A percentile compares a stretch with the other conserved stretches of the same genome.
Evolutionary conservation across 2,329 filamentous ascomycete genomes (phyloP).

Genomic region (Periconia sp.): DNA sequence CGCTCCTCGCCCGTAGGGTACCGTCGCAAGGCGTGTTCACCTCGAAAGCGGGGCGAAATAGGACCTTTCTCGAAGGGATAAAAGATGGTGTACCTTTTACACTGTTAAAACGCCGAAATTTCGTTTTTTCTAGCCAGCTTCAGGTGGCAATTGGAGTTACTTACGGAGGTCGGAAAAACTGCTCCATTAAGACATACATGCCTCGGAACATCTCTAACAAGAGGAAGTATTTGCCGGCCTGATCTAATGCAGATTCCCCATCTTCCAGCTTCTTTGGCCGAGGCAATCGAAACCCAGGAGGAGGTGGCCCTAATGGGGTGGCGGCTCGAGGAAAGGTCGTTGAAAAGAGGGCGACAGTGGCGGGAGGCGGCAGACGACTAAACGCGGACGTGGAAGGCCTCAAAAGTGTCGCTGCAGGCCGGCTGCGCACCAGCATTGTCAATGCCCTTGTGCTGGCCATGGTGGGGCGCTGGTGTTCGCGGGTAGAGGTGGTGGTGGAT

Average conservation of each 20-base stretch:
- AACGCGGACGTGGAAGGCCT: slow-evolving; percentile 34
- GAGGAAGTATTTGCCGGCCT: slow-evolving; percentile 90
- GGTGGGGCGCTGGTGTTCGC: slow-evolving; percentile 32
- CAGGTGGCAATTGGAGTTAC: slow-evolving; percentile 48
- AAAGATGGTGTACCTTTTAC: slow-evolving; percentile 86
- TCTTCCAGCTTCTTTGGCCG: slow-evolving; percentile 78
- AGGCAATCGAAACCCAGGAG: slow-evolving; percentile 77
- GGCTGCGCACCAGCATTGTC: slow-evolving; percentile 50
- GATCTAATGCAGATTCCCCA: slow-evolving; percentile 76
- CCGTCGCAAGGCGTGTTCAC: slow-evolving; percentile 92
- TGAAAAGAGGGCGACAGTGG: slow-evolving; percentile 62
- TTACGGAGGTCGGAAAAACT: slow-evolving; percentile 97
- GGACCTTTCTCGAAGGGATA: slow-evolving; percentile 99
- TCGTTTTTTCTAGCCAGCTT: slow-evolving; percentile 1
- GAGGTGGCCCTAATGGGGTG: slow-evolving; percentile 75
- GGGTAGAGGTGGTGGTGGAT: slow-evolving; percentile 22
- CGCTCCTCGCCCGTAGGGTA: slow-evolving; percentile 98
- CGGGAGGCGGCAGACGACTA: slow-evolving; percentile 42
- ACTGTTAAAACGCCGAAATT: slow-evolving; percentile 26
- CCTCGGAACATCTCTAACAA: slow-evolving; percentile 93
- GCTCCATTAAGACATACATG: slow-evolving; percentile 97
- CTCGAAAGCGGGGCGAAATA: slow-evolving; percentile 96
- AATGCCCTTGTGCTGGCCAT: slow-evolving; percentile 54
- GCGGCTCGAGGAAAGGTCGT: slow-evolving; percentile 63
- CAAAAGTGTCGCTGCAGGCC: slow-evolving; percentile 44